Percentiles rank a stretch among this genome's conserved stretches.
phyloP scores from a whole-genome alignment of 2,329 filamentous ascomycete genomes.

The Tolypocladium tundrense region DNA sequence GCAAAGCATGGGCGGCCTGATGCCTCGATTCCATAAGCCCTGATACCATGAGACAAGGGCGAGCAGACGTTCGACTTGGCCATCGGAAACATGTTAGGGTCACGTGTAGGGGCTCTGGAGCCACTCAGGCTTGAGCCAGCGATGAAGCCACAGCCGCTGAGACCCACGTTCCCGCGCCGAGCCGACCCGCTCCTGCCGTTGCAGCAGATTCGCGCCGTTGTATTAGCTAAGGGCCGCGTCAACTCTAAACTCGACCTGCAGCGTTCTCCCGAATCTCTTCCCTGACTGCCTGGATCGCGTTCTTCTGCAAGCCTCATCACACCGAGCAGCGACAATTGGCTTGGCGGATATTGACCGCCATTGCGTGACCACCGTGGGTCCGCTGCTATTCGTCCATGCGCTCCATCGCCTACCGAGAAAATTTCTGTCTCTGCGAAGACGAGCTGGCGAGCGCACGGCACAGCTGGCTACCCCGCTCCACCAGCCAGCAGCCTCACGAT shows the following conservation, averaged over 20 bases:
- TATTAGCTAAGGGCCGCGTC: neutral
- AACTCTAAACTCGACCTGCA: neutral
- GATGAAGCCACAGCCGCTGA: neutral
- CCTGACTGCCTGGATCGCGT: neutral
- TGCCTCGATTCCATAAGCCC: neutral
- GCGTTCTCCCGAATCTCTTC: neutral
- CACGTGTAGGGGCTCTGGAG: neutral
- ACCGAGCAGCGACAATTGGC: constrained; percentile 1
- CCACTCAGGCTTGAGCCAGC: neutral
- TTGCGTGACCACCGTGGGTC: neutral
- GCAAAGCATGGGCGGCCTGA: neutral
- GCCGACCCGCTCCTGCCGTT: neutral
- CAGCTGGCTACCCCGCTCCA: constrained; percentile 2
- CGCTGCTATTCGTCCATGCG: constrained; percentile 2
- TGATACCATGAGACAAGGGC: too few relatives aligned
- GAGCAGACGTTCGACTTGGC: neutral
- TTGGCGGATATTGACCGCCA: constrained; percentile 3
- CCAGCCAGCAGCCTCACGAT: neutral
- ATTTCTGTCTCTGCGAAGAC: constrained; percentile 1
- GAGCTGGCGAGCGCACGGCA: neutral
- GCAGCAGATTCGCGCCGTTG: neutral
- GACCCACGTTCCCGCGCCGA: constrained; percentile 1
- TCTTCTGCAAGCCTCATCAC: constrained; percentile 7
- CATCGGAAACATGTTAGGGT: neutral
- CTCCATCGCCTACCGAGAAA: neutral